Evolutionary conservation across 108 stramenopile species (phyloP).

Genomic region (Craspedostauros australis): DNA sequence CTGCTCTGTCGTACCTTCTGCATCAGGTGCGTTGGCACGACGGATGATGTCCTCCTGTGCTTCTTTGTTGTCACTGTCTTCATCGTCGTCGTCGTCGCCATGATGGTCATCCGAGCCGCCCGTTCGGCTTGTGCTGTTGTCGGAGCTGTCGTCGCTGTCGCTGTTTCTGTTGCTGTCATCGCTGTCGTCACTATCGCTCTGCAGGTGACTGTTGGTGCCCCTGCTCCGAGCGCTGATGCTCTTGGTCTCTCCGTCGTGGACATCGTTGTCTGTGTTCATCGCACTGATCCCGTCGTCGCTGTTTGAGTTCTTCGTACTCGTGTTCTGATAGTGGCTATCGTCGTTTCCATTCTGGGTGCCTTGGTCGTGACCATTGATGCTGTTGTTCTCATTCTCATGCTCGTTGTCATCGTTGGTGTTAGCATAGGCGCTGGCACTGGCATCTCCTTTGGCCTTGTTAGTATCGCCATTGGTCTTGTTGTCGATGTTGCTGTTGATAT

Average conservation of each 20-base stretch:
- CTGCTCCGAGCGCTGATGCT: not conserved
- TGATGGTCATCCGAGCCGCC: conserved; percentile 4
- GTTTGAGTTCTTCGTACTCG: too few relatives aligned
- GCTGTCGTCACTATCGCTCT: conserved; percentile 1
- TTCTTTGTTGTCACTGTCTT: not conserved
- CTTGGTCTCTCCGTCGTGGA: not conserved
- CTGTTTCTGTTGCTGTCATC: not conserved
- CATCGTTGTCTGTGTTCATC: not conserved
- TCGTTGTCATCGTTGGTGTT: too few relatives aligned
- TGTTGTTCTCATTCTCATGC: not conserved
- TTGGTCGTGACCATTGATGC: not conserved
- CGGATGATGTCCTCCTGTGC: conserved; percentile 6
- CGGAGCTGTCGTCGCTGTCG: not conserved
- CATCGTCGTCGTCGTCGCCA: conserved; percentile 3
- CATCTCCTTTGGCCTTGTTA: too few relatives aligned
- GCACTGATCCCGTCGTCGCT: too few relatives aligned
- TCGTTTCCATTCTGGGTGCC: too few relatives aligned
- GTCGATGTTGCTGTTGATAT: too few relatives aligned
- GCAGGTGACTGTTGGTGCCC: not conserved
- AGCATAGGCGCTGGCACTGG: too few relatives aligned
- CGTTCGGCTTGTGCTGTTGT: not conserved
- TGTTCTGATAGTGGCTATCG: too few relatives aligned
- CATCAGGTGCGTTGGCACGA: not conserved
- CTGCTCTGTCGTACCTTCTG: conserved; percentile 39
- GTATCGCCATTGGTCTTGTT: too few relatives aligned